Evolutionary conservation across 129 eudicot genomes (phyloP), one percentile per base, ranked within the genome.

Genomic region (Flaveria trinervia): DNA sequence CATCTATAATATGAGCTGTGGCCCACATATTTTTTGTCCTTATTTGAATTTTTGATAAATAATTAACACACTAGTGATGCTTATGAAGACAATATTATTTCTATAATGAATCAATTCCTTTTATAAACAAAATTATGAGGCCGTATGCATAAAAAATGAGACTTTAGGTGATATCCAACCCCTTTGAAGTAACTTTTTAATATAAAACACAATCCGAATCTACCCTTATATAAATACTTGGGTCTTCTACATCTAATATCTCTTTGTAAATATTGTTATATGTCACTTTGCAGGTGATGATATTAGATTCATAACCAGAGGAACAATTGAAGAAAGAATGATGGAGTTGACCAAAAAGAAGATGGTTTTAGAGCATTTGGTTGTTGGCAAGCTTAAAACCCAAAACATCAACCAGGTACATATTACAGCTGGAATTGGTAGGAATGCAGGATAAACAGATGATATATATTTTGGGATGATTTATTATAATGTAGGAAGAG

Each of bases 281-380:
- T 67, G 36, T n/a, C 43, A 16, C 65, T 28, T 73, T 84, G 74
- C 84, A 94, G 99, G 99, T 95, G 18, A 91, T 95, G 99, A 95
- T 95, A 71, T 95, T 81, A 91, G 99, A 82, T 97, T 95, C 62
- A 75, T 95, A 80, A 85, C 97, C 54, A 78, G 99, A 82, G 99
- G 97, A 85, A 86, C 99, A 75, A 91, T 95, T 82, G 99, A 95
- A 79, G 99, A 95, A 86, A 88, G 97, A 74, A 95, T 95, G 99
- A 95, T 95, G 99, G 94, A 95, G 75, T 86, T 95, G 97, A 95
- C 99, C 9, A 95, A 95, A 84, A 95, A 91, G 85, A 94, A 95
- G 79, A 95, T 95, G 99, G 96, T 95, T 56, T 77, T 95, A 70
- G 99, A 95, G 85, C 99, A 95, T 88, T 84, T 95, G 67, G 99